Evolutionary conservation across 2,329 filamentous ascomycete species (phyloP).

Genomic region (Nemania abortiva): DNA sequence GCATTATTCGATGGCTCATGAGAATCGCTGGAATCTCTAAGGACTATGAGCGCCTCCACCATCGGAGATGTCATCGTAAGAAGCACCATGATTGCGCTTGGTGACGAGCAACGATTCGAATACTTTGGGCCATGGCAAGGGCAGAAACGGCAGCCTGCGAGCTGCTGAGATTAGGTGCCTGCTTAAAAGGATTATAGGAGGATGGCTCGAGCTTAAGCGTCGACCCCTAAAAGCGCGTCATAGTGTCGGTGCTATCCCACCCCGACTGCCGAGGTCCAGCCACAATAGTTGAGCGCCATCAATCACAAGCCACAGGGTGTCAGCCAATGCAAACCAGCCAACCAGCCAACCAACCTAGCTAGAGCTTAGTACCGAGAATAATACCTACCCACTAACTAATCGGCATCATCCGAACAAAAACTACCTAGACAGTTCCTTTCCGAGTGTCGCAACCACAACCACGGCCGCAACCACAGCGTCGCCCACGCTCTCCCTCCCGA

Average conservation of each 20-base stretch:
- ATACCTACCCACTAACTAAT: constrained; percentile 1
- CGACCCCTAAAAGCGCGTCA: constrained; percentile 7
- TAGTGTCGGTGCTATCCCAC: constrained; percentile 14
- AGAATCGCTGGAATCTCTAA: constrained; percentile 44
- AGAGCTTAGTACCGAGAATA: not conserved
- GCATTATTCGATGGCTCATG: constrained; percentile 24
- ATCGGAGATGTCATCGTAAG: constrained; percentile 80
- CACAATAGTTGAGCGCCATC: constrained; percentile 17
- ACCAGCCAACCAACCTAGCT: not conserved
- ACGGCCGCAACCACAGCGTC: constrained; percentile 8
- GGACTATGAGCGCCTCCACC: constrained; percentile 68
- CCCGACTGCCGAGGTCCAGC: constrained; percentile 33
- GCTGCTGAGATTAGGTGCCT: not conserved
- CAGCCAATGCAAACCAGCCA: not conserved
- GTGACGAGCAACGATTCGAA: constrained; percentile 23
- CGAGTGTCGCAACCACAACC: constrained; percentile 23
- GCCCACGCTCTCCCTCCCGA: not conserved
- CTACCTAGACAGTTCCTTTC: not conserved
- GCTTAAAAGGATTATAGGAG: not conserved
- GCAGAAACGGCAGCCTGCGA: not conserved
- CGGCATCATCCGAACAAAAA: constrained; percentile 31
- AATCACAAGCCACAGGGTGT: constrained; percentile 1
- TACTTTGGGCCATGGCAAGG: constrained; percentile 15
- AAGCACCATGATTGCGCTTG: constrained; percentile 71
- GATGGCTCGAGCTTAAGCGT: constrained; percentile 32